Evolutionary conservation across 139 green algal species (phyloP), one percentile per base, ranked within the genome.

Genomic region (Nannochloris sp.): DNA sequence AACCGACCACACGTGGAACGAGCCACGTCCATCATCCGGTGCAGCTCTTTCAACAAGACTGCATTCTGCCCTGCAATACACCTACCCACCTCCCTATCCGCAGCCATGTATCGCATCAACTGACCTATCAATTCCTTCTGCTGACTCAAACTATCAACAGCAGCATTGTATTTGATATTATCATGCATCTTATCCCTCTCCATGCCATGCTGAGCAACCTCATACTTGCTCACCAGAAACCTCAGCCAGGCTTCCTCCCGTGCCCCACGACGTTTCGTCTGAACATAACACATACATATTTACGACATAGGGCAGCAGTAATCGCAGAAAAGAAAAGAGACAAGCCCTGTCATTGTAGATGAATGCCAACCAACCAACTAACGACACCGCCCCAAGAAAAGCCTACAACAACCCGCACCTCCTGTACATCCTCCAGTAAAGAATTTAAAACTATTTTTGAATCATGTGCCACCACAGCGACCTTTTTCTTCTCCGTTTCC

Each of bases 401-500:
- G 11, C 4, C 11, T 53, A 21, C 16, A 53, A 21, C n/a, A 53
- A 9, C 18, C n/a, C 46, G 46, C n/a, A 53, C 46, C 46, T 53
- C 46, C 5, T 53, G 46, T 14, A 53, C 24, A 53, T 53, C 46
- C n/a, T 21, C 46, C 7, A 53, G 15, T 9, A 53, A 21, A 14
- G 16, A 19, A 53, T 53, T 53, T 53, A 53, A 21, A 21, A 53
- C 46, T 53, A 21, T 25, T 53, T 21, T 53, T 25, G 46, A 53
- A 21, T 53, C 46, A 25, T 53, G 16, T 19, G 46, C 46, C 46
- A 53, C 46, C 16, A 53, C n/a, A 25, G 16, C n/a, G 2, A 53
- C 46, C 46, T 53, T 53, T 53, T 53, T 21, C 46, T 53, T 53
- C 46, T 53, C 46, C 15, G 46, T 53, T 3, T 53, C 46, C n/a